Evolutionary conservation across 345 rosid genomes (phyloP).

Genomic region (Rhodamnia rubescens): DNA sequence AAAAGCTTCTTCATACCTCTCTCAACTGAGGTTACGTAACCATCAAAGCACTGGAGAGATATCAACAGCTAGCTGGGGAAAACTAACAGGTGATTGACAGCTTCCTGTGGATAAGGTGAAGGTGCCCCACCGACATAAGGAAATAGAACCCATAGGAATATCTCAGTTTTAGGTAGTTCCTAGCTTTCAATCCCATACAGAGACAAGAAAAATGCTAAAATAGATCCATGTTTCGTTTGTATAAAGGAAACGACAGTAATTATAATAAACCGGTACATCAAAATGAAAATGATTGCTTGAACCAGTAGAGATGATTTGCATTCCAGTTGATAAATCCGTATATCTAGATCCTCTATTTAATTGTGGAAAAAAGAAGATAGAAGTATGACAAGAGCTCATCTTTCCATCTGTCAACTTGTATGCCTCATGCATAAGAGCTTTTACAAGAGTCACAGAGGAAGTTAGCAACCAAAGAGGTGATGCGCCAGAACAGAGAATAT

Average conservation of each 20-base stretch:
- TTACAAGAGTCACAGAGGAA: not conserved
- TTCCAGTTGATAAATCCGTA: not conserved
- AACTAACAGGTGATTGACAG: conserved; percentile 19
- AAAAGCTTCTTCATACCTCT: conserved; percentile 59
- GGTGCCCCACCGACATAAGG: conserved; percentile 7
- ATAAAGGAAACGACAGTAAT: not conserved
- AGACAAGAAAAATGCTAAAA: not conserved
- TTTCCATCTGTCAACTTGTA: not conserved
- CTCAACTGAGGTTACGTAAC: conserved; percentile 49
- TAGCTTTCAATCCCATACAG: not conserved
- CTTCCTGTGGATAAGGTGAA: conserved; percentile 3
- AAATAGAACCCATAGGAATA: conserved; percentile 20
- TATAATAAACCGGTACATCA: not conserved
- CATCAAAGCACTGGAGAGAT: conserved; percentile 58
- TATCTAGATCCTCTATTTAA: not conserved
- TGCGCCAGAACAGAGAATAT: not conserved
- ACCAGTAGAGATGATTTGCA: not conserved
- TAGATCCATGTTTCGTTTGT: not conserved
- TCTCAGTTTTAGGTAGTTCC: not conserved
- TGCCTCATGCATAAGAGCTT: not conserved
- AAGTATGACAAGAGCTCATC: not conserved
- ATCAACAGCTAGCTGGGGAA: conserved; percentile 29
- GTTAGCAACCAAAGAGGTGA: not conserved
- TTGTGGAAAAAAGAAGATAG: not conserved
- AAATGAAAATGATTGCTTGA: not conserved